Percentiles rank a stretch among this genome's conserved stretches.
These are phyloP conservation scores for Taiwanofungus camphoratus DNA, from an alignment of 1,284 basidiomycete genomes.

Conservation along the genomic window DNA sequence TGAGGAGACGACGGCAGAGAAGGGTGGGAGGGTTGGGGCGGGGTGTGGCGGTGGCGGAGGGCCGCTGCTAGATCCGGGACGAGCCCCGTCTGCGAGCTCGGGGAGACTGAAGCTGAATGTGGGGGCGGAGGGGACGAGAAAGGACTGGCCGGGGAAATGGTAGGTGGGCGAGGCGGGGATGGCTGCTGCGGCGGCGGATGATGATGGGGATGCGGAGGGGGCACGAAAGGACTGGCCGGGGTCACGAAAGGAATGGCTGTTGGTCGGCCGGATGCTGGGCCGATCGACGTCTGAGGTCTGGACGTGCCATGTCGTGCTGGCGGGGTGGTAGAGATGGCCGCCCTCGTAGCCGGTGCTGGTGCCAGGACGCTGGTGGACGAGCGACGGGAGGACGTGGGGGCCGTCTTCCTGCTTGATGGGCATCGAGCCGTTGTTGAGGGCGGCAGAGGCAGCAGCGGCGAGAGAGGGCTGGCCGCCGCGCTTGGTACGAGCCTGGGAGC, in stretches of 20 bases:
- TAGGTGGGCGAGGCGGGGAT: conserved; percentile 31
- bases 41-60: conserved; percentile 34
- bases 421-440: conserved; percentile 23
- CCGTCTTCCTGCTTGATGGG: conserved; percentile 50
- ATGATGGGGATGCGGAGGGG: conserved; percentile 18
- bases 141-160: conserved; percentile 54
- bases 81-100: conserved; percentile 35
- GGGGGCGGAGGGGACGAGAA: conserved; percentile 52
- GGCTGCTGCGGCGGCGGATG: conserved; percentile 43
- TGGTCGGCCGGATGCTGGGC: conserved; percentile 25
- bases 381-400: conserved; percentile 22
- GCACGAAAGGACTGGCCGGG: conserved; percentile 63
- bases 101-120: conserved; percentile 43
- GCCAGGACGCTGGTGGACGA: conserved; percentile 54
- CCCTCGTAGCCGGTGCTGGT: conserved; percentile 69
- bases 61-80: conserved; percentile 42
- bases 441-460: conserved; percentile 15
- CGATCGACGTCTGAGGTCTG: conserved; percentile 36
- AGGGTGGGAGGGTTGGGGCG: conserved; percentile 59
- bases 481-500: conserved; percentile 23
- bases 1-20: conserved; percentile 68
- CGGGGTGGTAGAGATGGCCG: conserved; percentile 34
- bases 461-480: conserved; percentile 14
- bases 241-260: conserved; percentile 64
- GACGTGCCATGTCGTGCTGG: conserved; percentile 26